Evolutionary conservation across 768 basidiomycete species (phyloP), one percentile per base, ranked within the genome.

Genomic region (Cyclocybe aegerita): DNA sequence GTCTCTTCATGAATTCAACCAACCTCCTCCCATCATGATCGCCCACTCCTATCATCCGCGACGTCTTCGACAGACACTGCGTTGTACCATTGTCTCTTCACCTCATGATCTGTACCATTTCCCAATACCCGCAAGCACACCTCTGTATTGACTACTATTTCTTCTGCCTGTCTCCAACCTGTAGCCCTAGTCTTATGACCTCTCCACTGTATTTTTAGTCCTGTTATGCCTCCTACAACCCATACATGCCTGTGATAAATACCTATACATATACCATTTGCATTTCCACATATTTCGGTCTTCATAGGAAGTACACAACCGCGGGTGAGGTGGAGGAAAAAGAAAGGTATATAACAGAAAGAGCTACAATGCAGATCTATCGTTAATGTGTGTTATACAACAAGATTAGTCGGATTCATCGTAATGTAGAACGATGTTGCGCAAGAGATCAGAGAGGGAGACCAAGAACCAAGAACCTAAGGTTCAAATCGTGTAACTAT

Each of bases 131-230:
- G 23, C 23, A 23, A 23, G 23, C 23, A 4, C 23, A 4, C 23
- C 4, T 23, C 23, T 23, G 23, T 23, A 23, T 23, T 23, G 23
- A 3, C 5, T 15, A 37, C 14, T 11, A 6, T 37, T 15, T 5
- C 36, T 4, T 37, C 10, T 37, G 14, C 36, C 44, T 2, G 32
- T 32, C 7, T 32, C 14, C 30, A 29, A 49, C 48, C 35, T 49
- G 48, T 49, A 49, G 39, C 39, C 16, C 34, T 45, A 49, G 46
- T 40, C 12, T 17, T 31, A n/a, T 30, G 30, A n/a, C 16, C 30
- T 38, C 15, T 11, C 14, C 30, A 39, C 50, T 55, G 49, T 55
- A 51, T 55, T 50, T 50, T 51, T 50, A 55, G 45, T 17, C 30
- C 39, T 9, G 10, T 14, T 14, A n/a, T 11, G 17, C n/a, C 12